phyloP scores from a whole-genome alignment of 345 rosid species.

The Citrus trifoliata region DNA sequence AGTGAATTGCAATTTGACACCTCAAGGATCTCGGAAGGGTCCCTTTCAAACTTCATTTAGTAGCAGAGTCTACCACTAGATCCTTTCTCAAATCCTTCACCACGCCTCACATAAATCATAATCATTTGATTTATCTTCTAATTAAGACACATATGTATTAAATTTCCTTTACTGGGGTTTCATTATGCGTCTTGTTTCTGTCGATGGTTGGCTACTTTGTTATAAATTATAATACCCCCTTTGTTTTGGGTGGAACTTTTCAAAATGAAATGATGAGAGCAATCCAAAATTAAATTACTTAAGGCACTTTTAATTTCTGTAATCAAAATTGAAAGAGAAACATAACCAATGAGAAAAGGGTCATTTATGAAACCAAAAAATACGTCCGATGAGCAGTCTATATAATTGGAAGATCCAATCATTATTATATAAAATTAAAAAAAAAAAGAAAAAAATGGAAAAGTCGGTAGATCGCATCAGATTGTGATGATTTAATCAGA shows the following conservation, averaged over 20 bases:
- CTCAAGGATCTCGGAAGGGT: neutral
- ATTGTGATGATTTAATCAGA: slow-evolving; percentile 58
- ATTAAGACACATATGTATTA: neutral
- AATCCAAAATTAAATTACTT: neutral
- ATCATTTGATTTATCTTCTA: slow-evolving; percentile 11
- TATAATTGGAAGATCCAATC: neutral
- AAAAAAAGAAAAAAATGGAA: neutral
- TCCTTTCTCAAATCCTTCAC: slow-evolving; percentile 18
- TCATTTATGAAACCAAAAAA: neutral
- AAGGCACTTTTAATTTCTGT: neutral
- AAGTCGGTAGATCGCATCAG: slow-evolving; percentile 71
- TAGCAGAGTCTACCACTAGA: slow-evolving; percentile 36
- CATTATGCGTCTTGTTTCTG: slow-evolving; percentile 13
- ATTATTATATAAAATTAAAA: neutral
- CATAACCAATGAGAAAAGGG: slow-evolving; percentile 22
- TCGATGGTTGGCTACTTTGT: neutral
- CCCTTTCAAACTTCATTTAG: slow-evolving; percentile 26
- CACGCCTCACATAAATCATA: slow-evolving; percentile 24
- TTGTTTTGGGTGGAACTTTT: slow-evolving; percentile 3
- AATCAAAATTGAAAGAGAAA: slow-evolving; percentile 16
- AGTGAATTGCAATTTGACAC: too few relatives aligned
- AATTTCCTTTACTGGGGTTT: neutral
- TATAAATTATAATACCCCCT: neutral
- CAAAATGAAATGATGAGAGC: slow-evolving; percentile 14
- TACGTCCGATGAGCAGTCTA: slow-evolving; percentile 4